Base-by-base conservation (phyloP, 2,329 filamentous ascomycete genomes). In the Boeremia exigua region DNA sequence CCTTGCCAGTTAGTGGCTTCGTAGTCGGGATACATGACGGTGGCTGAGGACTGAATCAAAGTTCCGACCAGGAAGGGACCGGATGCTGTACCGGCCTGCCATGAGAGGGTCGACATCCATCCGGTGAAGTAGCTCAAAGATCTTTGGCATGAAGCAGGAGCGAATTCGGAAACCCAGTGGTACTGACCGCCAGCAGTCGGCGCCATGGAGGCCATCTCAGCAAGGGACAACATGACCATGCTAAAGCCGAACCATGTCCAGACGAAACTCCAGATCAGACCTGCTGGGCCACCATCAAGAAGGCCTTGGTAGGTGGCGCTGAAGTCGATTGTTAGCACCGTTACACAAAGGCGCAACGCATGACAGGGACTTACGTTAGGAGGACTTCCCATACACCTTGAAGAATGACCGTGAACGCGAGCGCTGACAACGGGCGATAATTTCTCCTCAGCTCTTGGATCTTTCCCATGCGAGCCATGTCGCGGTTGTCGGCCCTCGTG, bases 41-140 rank as follows among this genome's bases (percentile, higher is more conserved):
- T 76, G 10, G 79, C 68, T 4, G 63, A 70, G 2, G 76, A 73
- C 52, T 82, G 79, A 33, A 82, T 80, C 37, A 82, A 63, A 0
- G 78, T 81, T 6, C 79, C 80, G 0, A 78, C 78, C 8, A 82
- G 72, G 59, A 80, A 82, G 0, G 77, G 76, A 2, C 79, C 80
- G 4, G 77, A 78, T 10, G 81, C 80, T 25, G 76, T 77, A 12
- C 79, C 80, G 9, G 80, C 78, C 61, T 82, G 81, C 80, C 80
- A 83, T 9, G 76, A 78, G 4, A 83, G 62, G 1, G 79, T 78
- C 0, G 77, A 78, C 70, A 82, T 79, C 81, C 81, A 84, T 4
- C 81, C 77, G 62, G 64, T 61, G 50, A 63, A 64, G 54, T 62
- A 65, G 48, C 69, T 72, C 39, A 71, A 44, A 7, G 63, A 63